Evolutionary conservation across 163 green algal genomes (phyloP), one percentile per base, ranked within the genome.

Genomic region (Picocystis sp.): DNA sequence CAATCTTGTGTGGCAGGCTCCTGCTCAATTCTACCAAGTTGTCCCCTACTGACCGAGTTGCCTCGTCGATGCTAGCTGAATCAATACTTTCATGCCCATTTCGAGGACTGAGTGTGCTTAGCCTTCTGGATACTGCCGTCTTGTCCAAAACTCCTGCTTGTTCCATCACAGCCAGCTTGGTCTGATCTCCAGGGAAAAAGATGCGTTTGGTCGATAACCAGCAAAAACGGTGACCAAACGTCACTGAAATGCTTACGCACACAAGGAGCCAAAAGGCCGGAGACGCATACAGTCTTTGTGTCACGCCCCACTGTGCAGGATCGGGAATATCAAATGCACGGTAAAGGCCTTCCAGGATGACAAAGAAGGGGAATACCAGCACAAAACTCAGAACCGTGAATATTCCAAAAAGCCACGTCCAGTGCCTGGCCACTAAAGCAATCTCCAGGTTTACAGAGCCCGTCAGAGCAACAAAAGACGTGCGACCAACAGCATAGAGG

Each of bases 281-380:
- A 8, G 34, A 67, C 9, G 11, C 13, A 41, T 81, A 63, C 21
- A 87, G 50, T 44, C 71, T 55, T 17, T 68, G 22, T 0, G 60
- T 61, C 2, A 81, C 66, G 45, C 77, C 77, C 24, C 71, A 70
- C 60, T 83, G 76, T 22, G 65, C 57, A 8, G 67, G 50, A 62
- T 87, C 74, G 24, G 70, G 74, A 41, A 45, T 64, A 1, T 61
- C 47, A 2, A 78, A 21, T 2, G 22, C 51, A 45, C 70, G 48
- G 56, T 76, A 53, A 5, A 71, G 47, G 23, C 75, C 58, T 2
- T 74, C 66, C 47, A 77, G 81, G 45, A 79, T 21, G 24, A 75
- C 21, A 14, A 81, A 51, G 61, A 78, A 87, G 48, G 74, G 74
- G 67, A 77, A 87, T 11, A 81, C 73, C 9, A 82, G 47, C n/a